Base-by-base conservation (phyloP, 1,284 basidiomycete species). In the Exobasidium rhododendri region DNA sequence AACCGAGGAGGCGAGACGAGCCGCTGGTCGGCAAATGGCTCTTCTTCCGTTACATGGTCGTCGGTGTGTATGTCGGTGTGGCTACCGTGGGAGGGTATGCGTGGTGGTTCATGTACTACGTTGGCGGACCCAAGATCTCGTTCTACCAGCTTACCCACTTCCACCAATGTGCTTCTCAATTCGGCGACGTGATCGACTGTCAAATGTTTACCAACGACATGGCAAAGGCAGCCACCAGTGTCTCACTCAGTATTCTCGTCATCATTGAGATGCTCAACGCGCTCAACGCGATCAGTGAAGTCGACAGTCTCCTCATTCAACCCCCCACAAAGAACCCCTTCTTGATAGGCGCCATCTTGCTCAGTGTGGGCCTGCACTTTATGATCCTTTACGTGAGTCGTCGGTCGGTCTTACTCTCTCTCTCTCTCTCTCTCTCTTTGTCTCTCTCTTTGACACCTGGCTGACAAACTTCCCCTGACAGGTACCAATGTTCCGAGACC, bases 241-340 rank as follows among this genome's bases (percentile, higher is more conserved):
- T 97, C 84, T 93, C 91, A 68, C 83, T 98, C 45, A 94, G 92
- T 26, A 94, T 96, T 73, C 85, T 96, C 58, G 93, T 96, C 56
- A 82, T 84, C n/a, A 85, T 98, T 59, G 96, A 98, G 82, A 98
- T 98, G 96, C 93, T 97, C 83, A 98, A 98, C 83, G 94, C 94
- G 22, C 92, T 96, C 87, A 97, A 97, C 82, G 97, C 94, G 58
- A 84, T 98, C 40, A 93, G 90, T n/a, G 96, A 98, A 82, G 96
- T 96, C 80, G 94, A 97, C 83, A 92, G 89, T 67, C 81, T 98
- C 67, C 82, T 98, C 54, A 85, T 85, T 22, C 84, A 97, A 50
- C 93, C 94, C 1, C 82, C 96, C 17, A 96, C 94, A 92, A 89
- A 88, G 80, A 98, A 98, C 80, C 87, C 87, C 59, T 96, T 89